A percentile compares a stretch with the other conserved stretches of the same genome.
Evolutionary conservation across 208 protist genomes (phyloP).

Genomic region (Vickermania ingenoplastis): DNA sequence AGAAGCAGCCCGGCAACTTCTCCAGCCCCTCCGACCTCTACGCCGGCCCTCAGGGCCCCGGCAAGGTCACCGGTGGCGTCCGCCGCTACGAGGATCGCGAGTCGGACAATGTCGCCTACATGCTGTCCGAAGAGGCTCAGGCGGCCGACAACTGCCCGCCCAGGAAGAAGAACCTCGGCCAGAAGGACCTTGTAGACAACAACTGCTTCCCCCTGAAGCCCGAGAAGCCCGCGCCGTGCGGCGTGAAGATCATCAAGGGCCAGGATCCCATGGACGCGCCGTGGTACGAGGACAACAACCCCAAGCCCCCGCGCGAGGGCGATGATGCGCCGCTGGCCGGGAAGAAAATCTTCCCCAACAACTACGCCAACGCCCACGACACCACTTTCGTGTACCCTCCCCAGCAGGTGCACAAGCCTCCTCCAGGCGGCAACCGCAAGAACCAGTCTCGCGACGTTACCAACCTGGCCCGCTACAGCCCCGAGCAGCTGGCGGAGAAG

Average conservation of each 20-base stretch:
- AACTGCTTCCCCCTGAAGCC: slow-evolving; percentile 26
- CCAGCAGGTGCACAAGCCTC: slow-evolving; percentile 8
- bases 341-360: slow-evolving; percentile 10
- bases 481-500: slow-evolving; percentile 55
- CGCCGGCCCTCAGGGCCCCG: slow-evolving; percentile 50
- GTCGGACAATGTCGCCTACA: slow-evolving; percentile 37
- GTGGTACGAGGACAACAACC: slow-evolving; percentile 52
- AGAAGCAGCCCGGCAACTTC: slow-evolving; percentile 19
- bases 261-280: slow-evolving; percentile 36
- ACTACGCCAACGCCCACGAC: slow-evolving; percentile 1
- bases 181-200: slow-evolving; percentile 16
- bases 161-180: slow-evolving; percentile 4
- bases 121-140: slow-evolving; percentile 67
- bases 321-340: slow-evolving; percentile 1
- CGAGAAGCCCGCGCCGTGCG: slow-evolving; percentile 25
- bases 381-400: not conserved
- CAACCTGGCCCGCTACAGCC: slow-evolving; percentile 58
- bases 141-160: slow-evolving; percentile 17
- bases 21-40: slow-evolving; percentile 48
- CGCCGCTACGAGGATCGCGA: slow-evolving; percentile 52
- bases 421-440: slow-evolving; percentile 30
- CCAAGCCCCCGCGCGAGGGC: slow-evolving; percentile 24
- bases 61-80: slow-evolving; percentile 36
- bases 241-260: slow-evolving; percentile 20
- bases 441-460: slow-evolving; percentile 71